Evolutionary conservation across 108 stramenopile genomes (phyloP).

Genomic region (Cyclotella choctawhatcheeana): DNA sequence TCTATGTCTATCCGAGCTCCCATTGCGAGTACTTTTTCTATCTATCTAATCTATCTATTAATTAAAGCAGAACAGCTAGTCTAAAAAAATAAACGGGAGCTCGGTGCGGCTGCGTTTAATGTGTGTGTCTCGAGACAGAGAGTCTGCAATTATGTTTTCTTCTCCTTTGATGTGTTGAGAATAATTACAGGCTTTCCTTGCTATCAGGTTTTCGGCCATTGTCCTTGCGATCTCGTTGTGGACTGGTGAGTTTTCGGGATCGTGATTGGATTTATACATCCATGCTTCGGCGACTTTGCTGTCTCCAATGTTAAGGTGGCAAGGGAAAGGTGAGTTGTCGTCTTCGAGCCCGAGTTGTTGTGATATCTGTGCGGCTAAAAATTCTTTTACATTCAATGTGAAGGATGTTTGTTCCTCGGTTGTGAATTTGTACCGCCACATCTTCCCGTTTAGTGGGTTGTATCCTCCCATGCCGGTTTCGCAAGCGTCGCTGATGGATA

Average conservation of each 20-base stretch:
- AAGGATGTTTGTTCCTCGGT: slow-evolving; percentile 5
- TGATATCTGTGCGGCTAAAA: background rate
- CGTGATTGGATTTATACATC: slow-evolving; percentile 26
- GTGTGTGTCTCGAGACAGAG: slow-evolving; percentile 16
- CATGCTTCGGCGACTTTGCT: slow-evolving; percentile 12
- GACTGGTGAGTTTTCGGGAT: background rate
- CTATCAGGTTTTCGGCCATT: slow-evolving; percentile 1
- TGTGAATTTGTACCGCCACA: slow-evolving; percentile 23
- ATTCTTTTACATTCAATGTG: slow-evolving; percentile 18
- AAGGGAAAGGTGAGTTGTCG: slow-evolving; percentile 1
- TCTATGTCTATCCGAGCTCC: too few species aligned
- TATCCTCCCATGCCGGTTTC: slow-evolving; percentile 25
- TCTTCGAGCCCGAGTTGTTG: background rate
- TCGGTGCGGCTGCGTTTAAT: too few species aligned
- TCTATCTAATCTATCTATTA: too few species aligned
- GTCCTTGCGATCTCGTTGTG: slow-evolving; percentile 12
- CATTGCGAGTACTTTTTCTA: too few species aligned
- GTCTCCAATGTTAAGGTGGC: slow-evolving; percentile 13
- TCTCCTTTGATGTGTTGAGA: slow-evolving; percentile 19
- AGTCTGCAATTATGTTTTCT: slow-evolving; percentile 22
- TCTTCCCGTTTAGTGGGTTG: background rate
- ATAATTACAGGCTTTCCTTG: slow-evolving; percentile 5
- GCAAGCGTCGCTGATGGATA: background rate
- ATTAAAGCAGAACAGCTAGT: too few species aligned
- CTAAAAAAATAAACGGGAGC: too few species aligned